Evolutionary conservation across 1,284 basidiomycete species (phyloP).

Genomic region (Schizophyllum amplum): DNA sequence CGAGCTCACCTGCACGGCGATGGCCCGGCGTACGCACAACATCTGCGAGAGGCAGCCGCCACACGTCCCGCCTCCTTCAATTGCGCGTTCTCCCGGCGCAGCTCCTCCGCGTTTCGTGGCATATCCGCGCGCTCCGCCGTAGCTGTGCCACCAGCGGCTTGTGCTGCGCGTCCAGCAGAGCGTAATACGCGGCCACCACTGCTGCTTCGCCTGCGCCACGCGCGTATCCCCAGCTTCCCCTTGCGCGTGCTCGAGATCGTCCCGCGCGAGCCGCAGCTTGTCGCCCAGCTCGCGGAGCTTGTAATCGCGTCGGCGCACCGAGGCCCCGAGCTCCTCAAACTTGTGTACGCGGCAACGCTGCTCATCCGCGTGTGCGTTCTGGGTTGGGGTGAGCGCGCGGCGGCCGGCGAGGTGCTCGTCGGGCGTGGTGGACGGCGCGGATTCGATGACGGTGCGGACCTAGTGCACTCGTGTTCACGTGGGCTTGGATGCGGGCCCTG

Average conservation of each 20-base stretch:
- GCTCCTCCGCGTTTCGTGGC: constrained; percentile 34
- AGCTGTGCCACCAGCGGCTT: constrained; percentile 6
- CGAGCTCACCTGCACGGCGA: no score
- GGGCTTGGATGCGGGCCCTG: no score
- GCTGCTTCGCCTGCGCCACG: constrained; percentile 5
- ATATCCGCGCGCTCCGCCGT: constrained; percentile 8
- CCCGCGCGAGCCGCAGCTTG: constrained; percentile 2
- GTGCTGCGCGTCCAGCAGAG: constrained; percentile 2
- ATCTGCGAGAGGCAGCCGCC: no score
- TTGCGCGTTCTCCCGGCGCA: constrained; percentile 43
- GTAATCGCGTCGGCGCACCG: constrained; percentile 6
- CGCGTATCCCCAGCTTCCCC: constrained; percentile 1
- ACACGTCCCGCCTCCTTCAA: constrained; percentile 62
- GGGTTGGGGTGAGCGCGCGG: constrained; percentile 8
- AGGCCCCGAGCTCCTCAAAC: constrained; percentile 10
- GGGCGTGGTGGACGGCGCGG: constrained; percentile 3
- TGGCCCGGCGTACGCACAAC: no score
- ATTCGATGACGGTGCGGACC: constrained; percentile 1
- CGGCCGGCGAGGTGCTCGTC: constrained; percentile 8
- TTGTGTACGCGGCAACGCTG: constrained; percentile 5
- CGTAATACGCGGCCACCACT: constrained; percentile 6
- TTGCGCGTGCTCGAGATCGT: constrained; percentile 4
- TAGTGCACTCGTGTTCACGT: constrained; percentile 2
- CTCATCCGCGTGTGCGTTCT: constrained; percentile 7
- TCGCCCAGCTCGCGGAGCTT: constrained; percentile 11